Conservation (phyloP, 140 eudicot species). For the Artemisia princeps region DNA sequence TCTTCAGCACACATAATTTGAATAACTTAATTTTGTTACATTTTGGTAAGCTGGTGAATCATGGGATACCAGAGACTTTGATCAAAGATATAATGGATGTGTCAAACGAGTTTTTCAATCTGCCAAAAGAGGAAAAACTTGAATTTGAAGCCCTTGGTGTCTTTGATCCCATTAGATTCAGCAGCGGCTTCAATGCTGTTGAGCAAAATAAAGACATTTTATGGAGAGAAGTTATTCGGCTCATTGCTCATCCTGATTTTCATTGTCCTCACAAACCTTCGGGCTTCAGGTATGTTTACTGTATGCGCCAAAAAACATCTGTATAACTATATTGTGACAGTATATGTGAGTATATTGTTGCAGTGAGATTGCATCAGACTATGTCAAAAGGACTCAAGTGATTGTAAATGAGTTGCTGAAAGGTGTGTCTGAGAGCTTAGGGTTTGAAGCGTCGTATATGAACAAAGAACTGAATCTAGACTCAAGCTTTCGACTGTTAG, state of each 20-base stretch:
- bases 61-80: constrained; percentile 39
- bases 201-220: constrained; percentile 10
- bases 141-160: constrained; percentile 39
- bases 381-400: constrained; percentile 26
- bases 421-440: constrained; percentile 36
- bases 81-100: constrained; percentile 28
- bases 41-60: constrained; percentile 43
- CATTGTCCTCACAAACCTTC: constrained; percentile 30
- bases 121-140: constrained; percentile 38
- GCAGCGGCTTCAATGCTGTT: constrained; percentile 14
- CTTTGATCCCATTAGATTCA: constrained; percentile 38
- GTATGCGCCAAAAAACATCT: background rate
- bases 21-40: background rate
- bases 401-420: constrained; percentile 31
- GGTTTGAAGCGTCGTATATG: constrained; percentile 36
- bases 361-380: constrained; percentile 32
- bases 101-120: constrained; percentile 30
- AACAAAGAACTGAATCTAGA: constrained; percentile 24
- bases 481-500: constrained; percentile 28
- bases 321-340: background rate
- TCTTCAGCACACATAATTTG: no score
- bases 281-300: constrained; percentile 22
- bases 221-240: constrained; percentile 34
- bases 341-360: background rate
- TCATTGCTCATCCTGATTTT: constrained; percentile 24